Evolutionary conservation across 306 rosid genomes (phyloP).

Genomic region (Inga oerstediana): DNA sequence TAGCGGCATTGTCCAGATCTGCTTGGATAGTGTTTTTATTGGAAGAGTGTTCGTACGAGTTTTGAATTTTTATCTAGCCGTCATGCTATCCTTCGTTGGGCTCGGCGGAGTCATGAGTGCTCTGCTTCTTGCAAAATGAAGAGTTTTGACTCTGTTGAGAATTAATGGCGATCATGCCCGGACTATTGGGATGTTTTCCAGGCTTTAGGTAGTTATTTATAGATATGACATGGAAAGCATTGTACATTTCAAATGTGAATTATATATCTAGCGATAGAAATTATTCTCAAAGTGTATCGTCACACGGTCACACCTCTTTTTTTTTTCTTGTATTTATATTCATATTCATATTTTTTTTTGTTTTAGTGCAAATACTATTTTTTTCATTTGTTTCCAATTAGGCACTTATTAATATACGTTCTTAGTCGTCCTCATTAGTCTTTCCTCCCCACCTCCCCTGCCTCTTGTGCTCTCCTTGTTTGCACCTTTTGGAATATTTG

Average conservation of each 20-base stretch:
- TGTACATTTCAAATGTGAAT: slow-evolving; percentile 67
- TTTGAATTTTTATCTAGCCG: slow-evolving; percentile 54
- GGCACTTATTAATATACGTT: slow-evolving; percentile 23
- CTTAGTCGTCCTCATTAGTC: background rate
- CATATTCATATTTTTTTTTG: slow-evolving; percentile 28
- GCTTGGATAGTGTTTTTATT: slow-evolving; percentile 48
- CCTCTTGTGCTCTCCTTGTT: too few relatives aligned
- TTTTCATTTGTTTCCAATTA: slow-evolving; percentile 33
- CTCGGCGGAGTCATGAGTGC: slow-evolving; percentile 40
- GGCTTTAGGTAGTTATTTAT: slow-evolving; percentile 44
- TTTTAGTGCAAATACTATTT: slow-evolving; percentile 44
- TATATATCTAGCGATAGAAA: slow-evolving; percentile 61
- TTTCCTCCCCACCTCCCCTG: background rate
- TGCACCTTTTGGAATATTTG: slow-evolving; percentile 6
- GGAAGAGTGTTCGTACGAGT: slow-evolving; percentile 51
- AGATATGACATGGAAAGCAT: slow-evolving; percentile 55
- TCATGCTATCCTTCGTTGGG: slow-evolving; percentile 48
- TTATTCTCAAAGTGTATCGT: slow-evolving; percentile 44
- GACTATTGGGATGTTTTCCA: slow-evolving; percentile 33
- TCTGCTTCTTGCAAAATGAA: slow-evolving; percentile 45
- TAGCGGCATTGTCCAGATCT: slow-evolving; percentile 53
- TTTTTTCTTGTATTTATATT: background rate
- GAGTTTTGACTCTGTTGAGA: slow-evolving; percentile 44
- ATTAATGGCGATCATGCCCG: slow-evolving; percentile 38
- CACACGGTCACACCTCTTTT: background rate